These are phyloP conservation scores for Kurtzmaniella fragi DNA, from an alignment of 805 yeast genomes.

Conservation along the genomic window DNA sequence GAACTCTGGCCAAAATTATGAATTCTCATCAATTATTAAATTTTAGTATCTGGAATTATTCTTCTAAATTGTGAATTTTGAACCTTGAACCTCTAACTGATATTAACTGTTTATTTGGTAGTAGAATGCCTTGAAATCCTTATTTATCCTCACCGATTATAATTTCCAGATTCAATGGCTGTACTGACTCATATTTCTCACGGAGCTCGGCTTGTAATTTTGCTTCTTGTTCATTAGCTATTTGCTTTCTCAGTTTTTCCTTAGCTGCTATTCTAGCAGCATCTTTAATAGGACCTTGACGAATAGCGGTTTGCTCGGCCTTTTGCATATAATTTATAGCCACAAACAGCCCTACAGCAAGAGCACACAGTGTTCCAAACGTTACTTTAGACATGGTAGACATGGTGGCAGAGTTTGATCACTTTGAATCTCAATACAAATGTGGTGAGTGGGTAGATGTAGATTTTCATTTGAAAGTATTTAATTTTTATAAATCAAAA, in stretches of 20 bases:
- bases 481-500: too few relatives aligned
- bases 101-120: too few relatives aligned
- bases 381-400: conserved; percentile 78
- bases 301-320: conserved; percentile 63
- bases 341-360: conserved; percentile 55
- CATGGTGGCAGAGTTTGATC: conserved; percentile 35
- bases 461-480: too few relatives aligned
- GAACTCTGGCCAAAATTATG: too few relatives aligned
- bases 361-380: conserved; percentile 50
- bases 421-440: too few relatives aligned
- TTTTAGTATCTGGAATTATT: too few relatives aligned
- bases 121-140: too few relatives aligned
- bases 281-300: conserved; percentile 83
- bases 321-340: conserved; percentile 71
- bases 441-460: too few relatives aligned
- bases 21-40: too few relatives aligned
- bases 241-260: conserved; percentile 37
- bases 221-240: conserved; percentile 60
- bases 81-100: too few relatives aligned
- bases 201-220: conserved; percentile 57
- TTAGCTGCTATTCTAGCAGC: conserved; percentile 57
- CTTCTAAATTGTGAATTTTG: too few relatives aligned
- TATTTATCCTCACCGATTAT: conserved; percentile 25
- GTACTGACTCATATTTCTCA: conserved; percentile 51
- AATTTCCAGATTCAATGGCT: conserved; percentile 48